phyloP scores from a whole-genome alignment of 140 eudicot genomes.

The Anethum foeniculum region DNA sequence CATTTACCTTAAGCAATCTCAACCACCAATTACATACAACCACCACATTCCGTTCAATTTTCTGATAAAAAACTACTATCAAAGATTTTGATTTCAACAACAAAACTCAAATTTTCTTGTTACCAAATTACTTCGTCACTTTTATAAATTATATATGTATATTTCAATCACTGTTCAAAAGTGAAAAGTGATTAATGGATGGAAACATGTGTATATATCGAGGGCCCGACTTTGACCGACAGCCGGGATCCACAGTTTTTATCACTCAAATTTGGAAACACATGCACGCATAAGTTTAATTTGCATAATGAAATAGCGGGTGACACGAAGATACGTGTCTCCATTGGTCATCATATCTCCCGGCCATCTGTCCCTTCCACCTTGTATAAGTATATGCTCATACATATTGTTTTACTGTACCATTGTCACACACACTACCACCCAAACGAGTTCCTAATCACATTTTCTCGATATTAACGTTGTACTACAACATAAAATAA shows the following conservation, averaged over 20 bases:
- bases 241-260: slow-evolving; percentile 5
- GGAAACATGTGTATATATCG: background rate
- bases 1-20: no score
- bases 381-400: slow-evolving; percentile 8
- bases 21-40: no score
- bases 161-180: no score
- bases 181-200: background rate
- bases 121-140: no score
- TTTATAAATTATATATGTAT: no score
- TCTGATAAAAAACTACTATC: no score
- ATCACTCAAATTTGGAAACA: background rate
- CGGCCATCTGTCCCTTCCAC: background rate
- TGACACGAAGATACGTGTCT: slow-evolving; percentile 35
- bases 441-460: background rate
- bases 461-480: background rate
- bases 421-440: background rate
- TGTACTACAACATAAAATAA: background rate
- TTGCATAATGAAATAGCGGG: slow-evolving; percentile 22
- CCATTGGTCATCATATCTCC: slow-evolving; percentile 14
- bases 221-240: slow-evolving; percentile 9
- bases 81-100: no score
- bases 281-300: slow-evolving; percentile 15
- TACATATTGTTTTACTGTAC: background rate
- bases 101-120: no score
- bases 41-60: no score